phyloP scores from a whole-genome alignment of 2,329 filamentous ascomycete genomes.

The Trichoderma sp. region DNA sequence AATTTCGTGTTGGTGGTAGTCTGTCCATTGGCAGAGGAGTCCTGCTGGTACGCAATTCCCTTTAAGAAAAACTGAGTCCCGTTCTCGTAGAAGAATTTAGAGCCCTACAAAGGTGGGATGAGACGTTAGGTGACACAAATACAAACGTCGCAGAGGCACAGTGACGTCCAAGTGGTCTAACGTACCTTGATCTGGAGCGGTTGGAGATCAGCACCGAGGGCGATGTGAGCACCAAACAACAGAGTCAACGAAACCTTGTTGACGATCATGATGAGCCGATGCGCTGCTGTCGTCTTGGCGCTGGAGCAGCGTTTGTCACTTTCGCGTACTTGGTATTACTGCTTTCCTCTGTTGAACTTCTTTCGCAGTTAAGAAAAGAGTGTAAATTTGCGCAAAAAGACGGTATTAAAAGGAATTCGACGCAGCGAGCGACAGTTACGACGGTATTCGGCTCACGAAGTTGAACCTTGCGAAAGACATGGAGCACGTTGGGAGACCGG shows the following conservation, averaged over 20 bases:
- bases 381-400: background rate
- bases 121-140: background rate
- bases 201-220: background rate
- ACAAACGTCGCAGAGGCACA: no score
- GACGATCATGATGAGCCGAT: background rate
- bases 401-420: background rate
- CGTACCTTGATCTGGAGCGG: conserved; percentile 13
- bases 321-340: no score
- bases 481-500: background rate
- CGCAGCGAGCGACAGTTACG: background rate
- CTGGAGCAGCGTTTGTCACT: background rate
- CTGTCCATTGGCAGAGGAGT: conserved; percentile 60
- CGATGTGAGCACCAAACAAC: background rate
- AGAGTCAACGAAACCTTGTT: background rate
- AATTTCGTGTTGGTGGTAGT: conserved; percentile 58
- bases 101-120: conserved; percentile 54
- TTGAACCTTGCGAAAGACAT: background rate
- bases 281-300: background rate
- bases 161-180: no score
- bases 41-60: conserved; percentile 94
- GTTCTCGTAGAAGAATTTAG: conserved; percentile 88
- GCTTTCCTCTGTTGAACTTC: no score
- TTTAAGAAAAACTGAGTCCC: conserved; percentile 74
- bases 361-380: no score
- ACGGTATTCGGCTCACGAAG: background rate